Base-by-base conservation (phyloP, 352 stramenopile species). In the Globisporangium takayamanum region DNA sequence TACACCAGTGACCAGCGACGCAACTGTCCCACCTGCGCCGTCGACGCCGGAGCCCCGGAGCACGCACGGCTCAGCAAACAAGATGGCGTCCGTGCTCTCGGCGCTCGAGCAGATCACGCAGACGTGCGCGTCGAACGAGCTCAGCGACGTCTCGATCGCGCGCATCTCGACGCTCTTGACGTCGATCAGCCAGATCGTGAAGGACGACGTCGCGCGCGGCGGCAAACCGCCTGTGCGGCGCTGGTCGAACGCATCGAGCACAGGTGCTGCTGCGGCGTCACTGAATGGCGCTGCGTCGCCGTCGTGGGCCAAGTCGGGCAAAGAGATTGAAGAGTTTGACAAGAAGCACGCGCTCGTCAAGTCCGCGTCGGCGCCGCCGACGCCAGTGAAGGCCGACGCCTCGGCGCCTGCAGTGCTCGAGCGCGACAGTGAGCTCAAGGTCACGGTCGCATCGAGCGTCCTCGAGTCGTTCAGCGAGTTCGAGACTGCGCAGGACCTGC, bases 171-270 rank as follows among this genome's bases (percentile, higher is more conserved):
- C 79, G n/a, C 46, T 90, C 58, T 45, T 90, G 25, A 73, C 70
- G 14, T 88, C 80, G 0, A 77, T 87, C 26, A 80, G 73, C 59
- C 80, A 90, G 57, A 84, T 90, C 46, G 73, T 88, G 18, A 70
- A 68, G 15, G 76, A 89, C 30, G 80, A 89, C 44, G 28, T 89
- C 39, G 14, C 14, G 39, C 39, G 39, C 39, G 14, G 14, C 16
- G 16, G 50, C 71, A 77, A 33, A 82, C 76, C 55, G 0, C 67
- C 81, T n/a, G 59, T 80, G 36, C 77, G 77, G 8, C 73, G 77
- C 46, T 59, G 80, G 41, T 82, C 73, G 12, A 69, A 67, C n/a
- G 55, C 64, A 0, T 58, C 60, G 26, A 45, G 39, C 39, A 16
- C 37, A 44, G 37, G 11, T 44, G 39, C 39, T n/a, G 67, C 22